Evolutionary conservation across 495 filamentous ascomycete species (phyloP).

Genomic region (Aspergillus cavernicola): DNA sequence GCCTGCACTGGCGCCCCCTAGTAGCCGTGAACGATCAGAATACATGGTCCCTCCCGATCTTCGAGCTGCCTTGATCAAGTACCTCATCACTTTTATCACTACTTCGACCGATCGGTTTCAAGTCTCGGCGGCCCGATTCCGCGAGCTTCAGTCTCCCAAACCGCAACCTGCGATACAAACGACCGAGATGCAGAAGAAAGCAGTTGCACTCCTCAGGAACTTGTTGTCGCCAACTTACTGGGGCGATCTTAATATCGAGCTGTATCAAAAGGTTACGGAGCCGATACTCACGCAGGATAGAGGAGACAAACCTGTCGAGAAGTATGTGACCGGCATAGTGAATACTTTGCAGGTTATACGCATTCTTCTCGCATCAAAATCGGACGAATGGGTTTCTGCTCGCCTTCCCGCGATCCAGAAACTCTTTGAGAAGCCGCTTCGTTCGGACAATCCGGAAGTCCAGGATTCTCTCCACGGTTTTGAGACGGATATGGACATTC

Average conservation of each 20-base stretch:
- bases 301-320: conserved; percentile 59
- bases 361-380: conserved; percentile 78
- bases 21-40: conserved; percentile 55
- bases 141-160: conserved; percentile 46
- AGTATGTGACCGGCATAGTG: conserved; percentile 76
- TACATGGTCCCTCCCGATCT: conserved; percentile 64
- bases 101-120: conserved; percentile 79
- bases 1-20: conserved; percentile 45
- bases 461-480: conserved; percentile 82
- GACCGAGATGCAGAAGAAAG: conserved; percentile 80
- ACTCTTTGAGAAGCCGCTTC: conserved; percentile 83
- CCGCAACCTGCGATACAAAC: conserved; percentile 48
- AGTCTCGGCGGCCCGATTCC: conserved; percentile 63
- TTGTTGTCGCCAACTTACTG: conserved; percentile 86
- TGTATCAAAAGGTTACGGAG: conserved; percentile 87
- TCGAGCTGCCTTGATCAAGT: conserved; percentile 78
- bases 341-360: conserved; percentile 89
- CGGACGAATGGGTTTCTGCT: conserved; percentile 82
- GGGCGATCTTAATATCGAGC: conserved; percentile 86
- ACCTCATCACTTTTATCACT: conserved; percentile 90
- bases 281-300: conserved; percentile 70
- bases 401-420: conserved; percentile 76
- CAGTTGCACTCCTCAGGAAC: conserved; percentile 75
- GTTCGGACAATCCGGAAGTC: conserved; percentile 81
- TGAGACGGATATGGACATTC: conserved; percentile 62